phyloP scores from a whole-genome alignment of 495 filamentous ascomycete species.

The Aspergillus sparsus region DNA sequence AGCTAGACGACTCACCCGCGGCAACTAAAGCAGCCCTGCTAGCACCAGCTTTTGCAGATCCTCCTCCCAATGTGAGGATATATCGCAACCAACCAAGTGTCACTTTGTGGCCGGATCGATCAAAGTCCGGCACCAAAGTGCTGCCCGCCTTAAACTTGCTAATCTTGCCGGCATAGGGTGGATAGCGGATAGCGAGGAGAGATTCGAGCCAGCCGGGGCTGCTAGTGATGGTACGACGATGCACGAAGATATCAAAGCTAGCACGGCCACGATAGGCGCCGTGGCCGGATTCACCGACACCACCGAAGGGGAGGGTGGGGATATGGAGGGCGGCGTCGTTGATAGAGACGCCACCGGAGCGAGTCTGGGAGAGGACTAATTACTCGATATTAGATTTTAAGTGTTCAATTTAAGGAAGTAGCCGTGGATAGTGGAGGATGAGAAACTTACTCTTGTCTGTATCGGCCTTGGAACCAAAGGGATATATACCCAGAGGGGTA shows the following conservation, averaged over 20 bases:
- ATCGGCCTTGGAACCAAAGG: slow-evolving; percentile 79
- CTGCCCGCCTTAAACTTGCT: slow-evolving; percentile 58
- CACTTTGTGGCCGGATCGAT: slow-evolving; percentile 67
- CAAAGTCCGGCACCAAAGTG: slow-evolving; percentile 72
- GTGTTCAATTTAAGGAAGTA: background rate
- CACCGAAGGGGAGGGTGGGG: slow-evolving; percentile 81
- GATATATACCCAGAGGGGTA: slow-evolving; percentile 79
- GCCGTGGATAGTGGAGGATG: slow-evolving; percentile 30
- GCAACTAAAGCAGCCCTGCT: slow-evolving; percentile 44
- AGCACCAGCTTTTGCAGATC: slow-evolving; percentile 42
- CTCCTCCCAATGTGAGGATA: slow-evolving; percentile 49
- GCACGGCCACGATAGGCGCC: slow-evolving; percentile 83
- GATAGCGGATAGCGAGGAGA: slow-evolving; percentile 74
- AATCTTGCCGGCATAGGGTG: slow-evolving; percentile 70
- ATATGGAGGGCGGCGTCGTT: slow-evolving; percentile 88
- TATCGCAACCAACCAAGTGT: slow-evolving; percentile 49
- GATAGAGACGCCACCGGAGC: slow-evolving; percentile 75
- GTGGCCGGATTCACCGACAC: slow-evolving; percentile 81
- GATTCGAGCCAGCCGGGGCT: slow-evolving; percentile 82
- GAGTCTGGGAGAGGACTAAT: slow-evolving; percentile 60
- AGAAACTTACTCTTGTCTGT: slow-evolving; percentile 59
- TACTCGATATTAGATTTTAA: slow-evolving; percentile 9
- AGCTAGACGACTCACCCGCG: slow-evolving; percentile 45
- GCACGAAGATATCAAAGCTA: slow-evolving; percentile 81
- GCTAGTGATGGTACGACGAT: slow-evolving; percentile 71